phyloP scores from a whole-genome alignment of 2,329 filamentous ascomycete species.

The Verticillium isaacii region DNA sequence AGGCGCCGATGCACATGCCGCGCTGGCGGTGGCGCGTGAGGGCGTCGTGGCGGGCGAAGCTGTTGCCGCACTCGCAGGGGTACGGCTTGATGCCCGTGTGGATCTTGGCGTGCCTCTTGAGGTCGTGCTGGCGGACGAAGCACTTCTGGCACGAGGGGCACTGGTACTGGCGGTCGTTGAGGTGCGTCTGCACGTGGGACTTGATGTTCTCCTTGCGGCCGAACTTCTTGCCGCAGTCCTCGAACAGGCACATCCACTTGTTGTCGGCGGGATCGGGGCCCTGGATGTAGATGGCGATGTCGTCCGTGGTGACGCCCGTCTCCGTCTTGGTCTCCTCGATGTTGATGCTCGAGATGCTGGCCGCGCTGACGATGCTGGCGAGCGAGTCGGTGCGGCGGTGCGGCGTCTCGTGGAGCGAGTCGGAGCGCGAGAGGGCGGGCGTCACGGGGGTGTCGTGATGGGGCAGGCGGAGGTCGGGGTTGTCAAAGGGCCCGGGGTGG shows the following conservation, averaged over 20 bases:
- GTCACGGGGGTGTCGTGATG: constrained; percentile 14
- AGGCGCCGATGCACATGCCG: constrained; percentile 93
- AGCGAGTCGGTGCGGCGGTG: constrained; percentile 57
- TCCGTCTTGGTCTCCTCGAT: constrained; percentile 64
- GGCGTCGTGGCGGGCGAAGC: constrained; percentile 91
- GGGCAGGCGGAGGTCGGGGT: constrained; percentile 31
- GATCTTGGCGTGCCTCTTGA: constrained; percentile 96
- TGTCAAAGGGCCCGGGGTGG: constrained; percentile 37
- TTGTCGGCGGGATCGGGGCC: constrained; percentile 69
- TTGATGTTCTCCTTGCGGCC: constrained; percentile 99
- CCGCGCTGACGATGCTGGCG: constrained; percentile 52
- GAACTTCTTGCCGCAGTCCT: constrained; percentile 82
- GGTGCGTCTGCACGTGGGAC: constrained; percentile 94
- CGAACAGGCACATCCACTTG: constrained; percentile 73
- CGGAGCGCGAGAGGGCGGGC: constrained; percentile 15
- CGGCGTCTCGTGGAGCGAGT: constrained; percentile 25
- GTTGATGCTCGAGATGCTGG: constrained; percentile 57
- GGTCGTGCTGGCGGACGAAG: constrained; percentile 94
- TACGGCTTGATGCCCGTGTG: constrained; percentile 96
- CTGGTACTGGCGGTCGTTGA: constrained; percentile 91
- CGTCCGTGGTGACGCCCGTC: constrained; percentile 82
- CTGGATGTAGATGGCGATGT: constrained; percentile 71
- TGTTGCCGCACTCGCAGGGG: constrained; percentile 88
- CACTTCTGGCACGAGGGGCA: constrained; percentile 92
- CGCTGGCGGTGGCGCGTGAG: constrained; percentile 90